Evolutionary conservation across 202 grass and related monocot genomes (phyloP).

Genomic region (Digitaria exilis): DNA sequence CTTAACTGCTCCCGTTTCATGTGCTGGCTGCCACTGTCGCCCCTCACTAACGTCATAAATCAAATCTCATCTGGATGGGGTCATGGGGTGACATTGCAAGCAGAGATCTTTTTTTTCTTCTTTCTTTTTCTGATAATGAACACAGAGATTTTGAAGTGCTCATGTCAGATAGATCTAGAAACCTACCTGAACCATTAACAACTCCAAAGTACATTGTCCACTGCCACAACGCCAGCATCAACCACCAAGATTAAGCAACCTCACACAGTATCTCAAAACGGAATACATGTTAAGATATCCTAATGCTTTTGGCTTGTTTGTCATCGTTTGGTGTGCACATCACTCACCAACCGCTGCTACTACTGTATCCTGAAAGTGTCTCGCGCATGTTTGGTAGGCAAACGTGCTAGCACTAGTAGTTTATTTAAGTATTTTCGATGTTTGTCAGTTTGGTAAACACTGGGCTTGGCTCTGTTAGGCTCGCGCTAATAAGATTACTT

Average conservation of each 20-base stretch:
- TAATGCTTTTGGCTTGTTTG: background rate
- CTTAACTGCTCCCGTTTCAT: background rate
- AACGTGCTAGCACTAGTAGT: background rate
- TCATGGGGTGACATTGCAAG: background rate
- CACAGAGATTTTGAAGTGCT: conserved; percentile 24
- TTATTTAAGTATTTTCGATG: background rate
- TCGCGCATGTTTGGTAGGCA: conserved; percentile 34
- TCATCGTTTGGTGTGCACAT: conserved; percentile 32
- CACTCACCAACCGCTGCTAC: background rate
- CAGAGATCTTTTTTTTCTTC: conserved; percentile 12
- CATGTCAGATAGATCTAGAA: conserved; percentile 38
- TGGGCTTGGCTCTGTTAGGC: conserved; percentile 25
- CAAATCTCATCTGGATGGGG: conserved; percentile 9
- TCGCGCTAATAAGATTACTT: conserved; percentile 14
- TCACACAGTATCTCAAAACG: background rate
- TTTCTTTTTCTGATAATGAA: too few relatives aligned
- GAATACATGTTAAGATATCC: background rate
- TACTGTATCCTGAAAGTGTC: conserved; percentile 30
- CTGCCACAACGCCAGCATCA: conserved; percentile 11
- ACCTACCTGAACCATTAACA: conserved; percentile 42
- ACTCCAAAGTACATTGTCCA: conserved; percentile 31
- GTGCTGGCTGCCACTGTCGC: background rate
- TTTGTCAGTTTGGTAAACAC: conserved; percentile 31
- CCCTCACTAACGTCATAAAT: background rate
- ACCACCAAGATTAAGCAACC: conserved; percentile 8